Conservation (phyloP, 495 filamentous ascomycete species). For the Beverwykella pulmonaria region DNA sequence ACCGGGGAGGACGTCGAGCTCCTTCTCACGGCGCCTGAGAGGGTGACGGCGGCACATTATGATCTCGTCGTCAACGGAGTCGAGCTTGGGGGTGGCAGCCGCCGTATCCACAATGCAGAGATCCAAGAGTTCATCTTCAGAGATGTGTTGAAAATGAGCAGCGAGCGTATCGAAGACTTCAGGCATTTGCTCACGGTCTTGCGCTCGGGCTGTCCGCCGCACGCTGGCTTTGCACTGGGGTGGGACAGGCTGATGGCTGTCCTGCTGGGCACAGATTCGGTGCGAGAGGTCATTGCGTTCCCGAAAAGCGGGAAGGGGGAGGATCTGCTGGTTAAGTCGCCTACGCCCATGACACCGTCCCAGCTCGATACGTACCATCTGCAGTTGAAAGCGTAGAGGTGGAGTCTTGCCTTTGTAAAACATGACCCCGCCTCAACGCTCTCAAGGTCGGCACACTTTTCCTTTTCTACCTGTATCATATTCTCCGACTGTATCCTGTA, state of each 20-base stretch:
- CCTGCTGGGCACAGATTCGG: slow-evolving; percentile 70
- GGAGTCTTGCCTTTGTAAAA: neutral
- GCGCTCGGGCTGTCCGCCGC: slow-evolving; percentile 88
- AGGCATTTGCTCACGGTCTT: slow-evolving; percentile 81
- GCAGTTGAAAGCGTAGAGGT: slow-evolving; percentile 38
- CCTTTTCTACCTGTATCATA: neutral
- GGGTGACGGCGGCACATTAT: slow-evolving; percentile 80
- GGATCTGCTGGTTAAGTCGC: slow-evolving; percentile 78
- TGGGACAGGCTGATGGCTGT: slow-evolving; percentile 89
- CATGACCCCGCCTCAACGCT: neutral
- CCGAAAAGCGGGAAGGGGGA: slow-evolving; percentile 88
- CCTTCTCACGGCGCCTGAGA: slow-evolving; percentile 69
- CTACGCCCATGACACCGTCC: slow-evolving; percentile 63
- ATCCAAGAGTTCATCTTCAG: slow-evolving; percentile 85
- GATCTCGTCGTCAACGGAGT: slow-evolving; percentile 95
- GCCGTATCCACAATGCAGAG: slow-evolving; percentile 84
- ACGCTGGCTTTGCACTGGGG: slow-evolving; percentile 89
- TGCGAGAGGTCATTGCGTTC: slow-evolving; percentile 94
- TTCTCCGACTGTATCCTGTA: neutral
- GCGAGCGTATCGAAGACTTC: slow-evolving; percentile 71
- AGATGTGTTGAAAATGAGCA: slow-evolving; percentile 68
- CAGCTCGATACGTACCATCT: slow-evolving; percentile 75
- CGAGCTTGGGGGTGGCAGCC: slow-evolving; percentile 89
- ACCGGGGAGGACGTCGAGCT: slow-evolving; percentile 71
- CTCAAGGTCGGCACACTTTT: neutral